phyloP scores from a whole-genome alignment of 768 basidiomycete species.

The Auricularia sp. region DNA sequence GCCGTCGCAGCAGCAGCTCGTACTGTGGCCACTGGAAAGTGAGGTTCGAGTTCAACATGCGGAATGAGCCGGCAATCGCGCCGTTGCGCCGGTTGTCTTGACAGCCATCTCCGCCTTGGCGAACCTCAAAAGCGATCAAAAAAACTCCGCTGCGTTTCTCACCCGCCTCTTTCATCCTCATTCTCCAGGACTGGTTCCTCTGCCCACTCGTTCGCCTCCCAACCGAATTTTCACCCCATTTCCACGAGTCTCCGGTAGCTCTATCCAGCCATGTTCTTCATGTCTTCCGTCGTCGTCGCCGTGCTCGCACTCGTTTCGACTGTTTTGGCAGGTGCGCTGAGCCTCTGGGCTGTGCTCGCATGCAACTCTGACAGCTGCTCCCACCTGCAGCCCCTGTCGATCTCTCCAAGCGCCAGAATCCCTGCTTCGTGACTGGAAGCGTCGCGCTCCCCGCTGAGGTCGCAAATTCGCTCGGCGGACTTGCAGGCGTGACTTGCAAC shows the following conservation, averaged over 20 bases:
- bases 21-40: too few species aligned
- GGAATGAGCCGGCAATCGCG: too few species aligned
- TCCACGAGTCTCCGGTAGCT: background rate
- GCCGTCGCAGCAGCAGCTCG: too few species aligned
- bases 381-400: background rate
- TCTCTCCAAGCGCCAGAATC: background rate
- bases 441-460: conserved; percentile 10
- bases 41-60: too few species aligned
- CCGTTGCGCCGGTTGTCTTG: background rate
- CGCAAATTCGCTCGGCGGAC: background rate
- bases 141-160: background rate
- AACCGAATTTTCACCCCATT: background rate
- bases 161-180: background rate
- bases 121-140: background rate
- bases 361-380: background rate
- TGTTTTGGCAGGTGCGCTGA: background rate
- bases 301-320: background rate
- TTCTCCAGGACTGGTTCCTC: background rate
- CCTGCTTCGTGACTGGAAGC: conserved; percentile 8
- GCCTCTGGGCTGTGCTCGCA: background rate
- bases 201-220: background rate
- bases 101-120: background rate
- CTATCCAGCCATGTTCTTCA: background rate
- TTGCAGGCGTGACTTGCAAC: conserved; percentile 1
- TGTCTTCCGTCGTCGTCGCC: background rate